phyloP scores from a whole-genome alignment of 306 rosid genomes.

The Glycine latifolia region DNA sequence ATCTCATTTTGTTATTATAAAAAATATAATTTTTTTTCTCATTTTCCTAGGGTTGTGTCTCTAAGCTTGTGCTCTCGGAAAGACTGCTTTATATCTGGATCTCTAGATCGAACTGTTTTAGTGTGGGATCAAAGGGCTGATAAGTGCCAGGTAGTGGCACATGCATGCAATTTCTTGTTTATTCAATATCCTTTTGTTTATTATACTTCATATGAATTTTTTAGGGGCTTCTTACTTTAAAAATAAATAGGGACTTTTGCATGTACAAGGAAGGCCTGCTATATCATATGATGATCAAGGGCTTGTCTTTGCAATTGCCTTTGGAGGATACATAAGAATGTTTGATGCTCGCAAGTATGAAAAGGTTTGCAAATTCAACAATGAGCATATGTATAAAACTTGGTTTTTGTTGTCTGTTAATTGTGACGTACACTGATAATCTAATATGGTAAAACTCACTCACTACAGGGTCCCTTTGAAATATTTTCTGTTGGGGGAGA shows the following conservation, averaged over 20 bases:
- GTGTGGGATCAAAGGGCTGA: conserved; percentile 97
- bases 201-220: conserved; percentile 40
- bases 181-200: conserved; percentile 35
- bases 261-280: conserved; percentile 97
- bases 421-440: conserved; percentile 19
- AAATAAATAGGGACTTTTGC: conserved; percentile 77
- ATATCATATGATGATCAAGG: conserved; percentile 95
- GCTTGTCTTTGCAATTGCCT: conserved; percentile 87
- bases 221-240: conserved; percentile 40
- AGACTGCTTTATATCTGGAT: conserved; percentile 93
- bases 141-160: conserved; percentile 82
- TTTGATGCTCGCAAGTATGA: conserved; percentile 91
- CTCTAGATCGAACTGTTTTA: conserved; percentile 90
- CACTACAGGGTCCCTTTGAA: conserved; percentile 86
- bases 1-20: conserved; percentile 1
- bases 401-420: conserved; percentile 18
- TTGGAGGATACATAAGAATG: conserved; percentile 89
- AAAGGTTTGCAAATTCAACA: conserved; percentile 64
- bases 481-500: conserved; percentile 93
- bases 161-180: conserved; percentile 30
- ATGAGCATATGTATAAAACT: conserved; percentile 14
- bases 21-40: conserved; percentile 4
- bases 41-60: conserved; percentile 80
- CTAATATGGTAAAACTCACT: conserved; percentile 48
- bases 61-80: conserved; percentile 88